phyloP scores from a whole-genome alignment of 441 rosid species.

The Metrosideros polymorpha region DNA sequence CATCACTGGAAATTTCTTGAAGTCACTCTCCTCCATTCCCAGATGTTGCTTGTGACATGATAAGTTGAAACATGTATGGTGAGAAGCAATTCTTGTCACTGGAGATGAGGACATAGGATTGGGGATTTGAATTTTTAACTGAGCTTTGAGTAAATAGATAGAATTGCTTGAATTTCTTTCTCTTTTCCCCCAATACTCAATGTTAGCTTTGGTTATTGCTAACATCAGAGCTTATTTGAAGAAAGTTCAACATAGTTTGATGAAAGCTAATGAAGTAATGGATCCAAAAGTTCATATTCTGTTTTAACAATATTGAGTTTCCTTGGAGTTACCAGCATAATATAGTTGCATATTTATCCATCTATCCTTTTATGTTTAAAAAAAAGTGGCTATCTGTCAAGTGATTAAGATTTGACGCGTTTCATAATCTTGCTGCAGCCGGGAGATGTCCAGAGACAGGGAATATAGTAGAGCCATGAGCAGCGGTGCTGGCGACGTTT shows the following conservation, averaged over 20 bases:
- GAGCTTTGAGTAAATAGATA: not conserved
- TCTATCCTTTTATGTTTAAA: not conserved
- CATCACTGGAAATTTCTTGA: not conserved
- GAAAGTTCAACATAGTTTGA: not conserved
- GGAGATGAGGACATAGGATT: not conserved
- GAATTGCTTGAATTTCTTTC: not conserved
- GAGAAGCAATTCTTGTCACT: not conserved
- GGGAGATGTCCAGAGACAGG: constrained; percentile 72
- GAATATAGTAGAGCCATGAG: constrained; percentile 64
- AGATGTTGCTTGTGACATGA: not conserved
- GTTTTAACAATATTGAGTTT: not conserved
- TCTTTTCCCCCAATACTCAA: not conserved
- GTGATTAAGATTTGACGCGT: not conserved
- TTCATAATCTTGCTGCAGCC: constrained; percentile 16
- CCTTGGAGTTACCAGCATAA: not conserved
- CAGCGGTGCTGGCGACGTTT: constrained; percentile 37
- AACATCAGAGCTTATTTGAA: not conserved
- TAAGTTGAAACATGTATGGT: not conserved
- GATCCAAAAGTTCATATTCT: not conserved
- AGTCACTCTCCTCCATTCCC: not conserved
- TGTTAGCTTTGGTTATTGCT: not conserved
- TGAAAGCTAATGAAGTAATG: not conserved
- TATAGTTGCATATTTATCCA: not conserved
- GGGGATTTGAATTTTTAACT: not conserved
- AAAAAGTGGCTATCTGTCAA: not conserved